Conservation (phyloP, 2,329 filamentous ascomycete species). For the Alternaria metachromatica region DNA sequence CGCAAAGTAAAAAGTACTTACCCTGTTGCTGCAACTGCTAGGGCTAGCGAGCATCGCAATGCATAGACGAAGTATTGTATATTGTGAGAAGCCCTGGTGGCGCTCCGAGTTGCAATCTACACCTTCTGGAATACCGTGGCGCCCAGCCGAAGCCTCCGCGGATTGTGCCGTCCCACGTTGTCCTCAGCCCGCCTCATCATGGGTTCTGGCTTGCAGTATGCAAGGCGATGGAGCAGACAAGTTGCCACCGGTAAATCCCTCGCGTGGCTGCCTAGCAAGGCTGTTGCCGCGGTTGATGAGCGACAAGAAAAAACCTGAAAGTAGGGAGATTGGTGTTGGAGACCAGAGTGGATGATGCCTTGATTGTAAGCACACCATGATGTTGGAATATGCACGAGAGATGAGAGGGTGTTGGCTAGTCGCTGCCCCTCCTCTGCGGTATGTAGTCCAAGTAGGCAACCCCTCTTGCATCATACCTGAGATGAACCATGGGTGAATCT, state of each 20-base stretch:
- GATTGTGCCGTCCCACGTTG: not conserved
- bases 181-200: not conserved
- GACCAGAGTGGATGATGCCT: not conserved
- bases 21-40: not conserved
- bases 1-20: not conserved
- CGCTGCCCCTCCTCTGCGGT: not conserved
- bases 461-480: not conserved
- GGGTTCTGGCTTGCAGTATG: not conserved
- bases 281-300: not conserved
- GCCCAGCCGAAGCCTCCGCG: not conserved
- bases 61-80: not conserved
- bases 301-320: not conserved
- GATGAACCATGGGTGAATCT: not conserved
- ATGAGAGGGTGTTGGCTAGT: not conserved
- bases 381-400: not conserved
- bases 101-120: not conserved
- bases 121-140: not conserved
- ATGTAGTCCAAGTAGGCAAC: not conserved
- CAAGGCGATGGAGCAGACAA: not conserved
- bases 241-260: not conserved
- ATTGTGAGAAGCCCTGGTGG: not conserved
- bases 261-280: too few relatives aligned
- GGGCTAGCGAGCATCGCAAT: not conserved
- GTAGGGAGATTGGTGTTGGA: not conserved
- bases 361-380: not conserved